Evolutionary conservation across 2,329 filamentous ascomycete species (phyloP), one percentile per base, ranked within the genome.

Genomic region (Akanthomyces muscarius): DNA sequence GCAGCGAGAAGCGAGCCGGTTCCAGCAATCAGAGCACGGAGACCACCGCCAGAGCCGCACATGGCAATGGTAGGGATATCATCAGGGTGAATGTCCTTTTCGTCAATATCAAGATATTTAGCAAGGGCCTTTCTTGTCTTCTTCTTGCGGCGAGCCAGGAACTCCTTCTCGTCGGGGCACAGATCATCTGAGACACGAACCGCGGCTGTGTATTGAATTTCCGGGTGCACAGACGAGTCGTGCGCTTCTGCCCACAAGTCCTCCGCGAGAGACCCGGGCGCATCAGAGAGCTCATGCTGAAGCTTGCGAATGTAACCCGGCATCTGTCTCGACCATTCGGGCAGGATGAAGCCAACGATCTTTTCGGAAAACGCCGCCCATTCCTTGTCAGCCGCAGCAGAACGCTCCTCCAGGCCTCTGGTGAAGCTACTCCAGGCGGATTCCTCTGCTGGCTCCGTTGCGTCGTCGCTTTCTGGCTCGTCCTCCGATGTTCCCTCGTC

Each of bases 181-280:
- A 99, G 81, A 8, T 91, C 86, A 21, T 86, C 78, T 0, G 93
- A 95, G 4, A 98, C 86, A 25, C 95, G 86, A 1, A 99, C 95
- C 23, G 79, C 81, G 21, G 94, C 93, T 47, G 91, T 86, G 78
- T 89, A 92, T 38, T 86, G 79, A 63, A 98, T 96, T 73, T 99
- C 95, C 0, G 94, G 94, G 69, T 98, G 91, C 66, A 90, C 81
- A 54, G 86, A 81, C 0, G 92, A 86, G 71, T 98, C 91, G 63
- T 92, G 90, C 0, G 95, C 92, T 70, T 98, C 94, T 66, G 83
- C 81, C 95, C 95, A 98, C 64, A 99, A 95, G 68, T 97, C 91
- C 71, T 96, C 89, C 14, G 94, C 92, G 48, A 99, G 79, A 0
- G 92, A 96, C 1, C 92, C 94, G 0, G 92, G 90, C 0, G 89